These are phyloP conservation scores for Xylaria multiplex DNA, from an alignment of 2,329 filamentous ascomycete species.

Conservation along the genomic window DNA sequence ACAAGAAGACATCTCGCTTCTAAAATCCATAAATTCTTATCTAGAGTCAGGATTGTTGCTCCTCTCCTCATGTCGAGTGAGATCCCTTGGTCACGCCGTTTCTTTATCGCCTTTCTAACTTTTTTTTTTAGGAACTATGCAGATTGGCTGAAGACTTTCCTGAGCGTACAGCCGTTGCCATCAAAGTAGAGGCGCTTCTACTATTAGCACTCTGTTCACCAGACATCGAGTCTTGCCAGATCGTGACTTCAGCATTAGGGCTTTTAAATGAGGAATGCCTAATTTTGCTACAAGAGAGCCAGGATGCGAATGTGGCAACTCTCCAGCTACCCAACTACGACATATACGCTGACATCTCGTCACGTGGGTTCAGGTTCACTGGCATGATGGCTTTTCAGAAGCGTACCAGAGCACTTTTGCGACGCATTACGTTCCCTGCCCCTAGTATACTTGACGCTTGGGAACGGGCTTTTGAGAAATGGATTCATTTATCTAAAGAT, in stretches of 20 bases:
- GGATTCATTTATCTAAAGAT: constrained; percentile 71
- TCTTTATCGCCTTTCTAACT: constrained; percentile 24
- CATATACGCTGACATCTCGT: constrained; percentile 70
- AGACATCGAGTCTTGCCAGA: constrained; percentile 71
- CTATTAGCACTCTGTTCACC: constrained; percentile 72
- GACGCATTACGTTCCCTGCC: constrained; percentile 70
- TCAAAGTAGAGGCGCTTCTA: constrained; percentile 70
- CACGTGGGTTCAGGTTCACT: constrained; percentile 72
- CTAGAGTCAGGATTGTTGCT: constrained; percentile 65
- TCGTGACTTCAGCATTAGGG: constrained; percentile 70
- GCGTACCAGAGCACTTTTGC: constrained; percentile 67
- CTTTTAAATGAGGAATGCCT: constrained; percentile 70
- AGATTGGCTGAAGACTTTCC: constrained; percentile 64
- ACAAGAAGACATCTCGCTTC: constrained; percentile 55
- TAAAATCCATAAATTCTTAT: constrained; percentile 64
- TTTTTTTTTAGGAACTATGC: constrained; percentile 60
- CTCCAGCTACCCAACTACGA: constrained; percentile 69
- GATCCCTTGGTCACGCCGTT: neutral
- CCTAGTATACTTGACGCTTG: constrained; percentile 74
- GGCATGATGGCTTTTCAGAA: constrained; percentile 77
- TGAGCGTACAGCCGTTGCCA: constrained; percentile 63
- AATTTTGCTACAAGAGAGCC: constrained; percentile 62
- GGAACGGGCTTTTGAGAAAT: constrained; percentile 72
- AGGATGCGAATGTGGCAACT: constrained; percentile 60
- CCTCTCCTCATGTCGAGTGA: constrained; percentile 61